phyloP scores from a whole-genome alignment of 768 basidiomycete species.

The Mycena chlorophos region DNA sequence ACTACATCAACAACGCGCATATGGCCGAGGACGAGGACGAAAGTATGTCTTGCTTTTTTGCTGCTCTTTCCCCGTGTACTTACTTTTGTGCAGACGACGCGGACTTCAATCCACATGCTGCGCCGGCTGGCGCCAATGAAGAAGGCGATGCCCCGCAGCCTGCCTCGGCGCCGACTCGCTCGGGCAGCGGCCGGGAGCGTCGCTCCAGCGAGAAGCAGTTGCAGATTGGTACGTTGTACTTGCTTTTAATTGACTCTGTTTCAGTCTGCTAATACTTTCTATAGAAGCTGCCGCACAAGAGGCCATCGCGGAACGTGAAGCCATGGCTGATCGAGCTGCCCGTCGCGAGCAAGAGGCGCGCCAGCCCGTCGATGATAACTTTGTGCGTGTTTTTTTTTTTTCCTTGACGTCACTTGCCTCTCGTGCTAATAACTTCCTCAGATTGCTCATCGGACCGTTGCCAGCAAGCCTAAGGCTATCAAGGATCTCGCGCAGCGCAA shows the following conservation, averaged over 20 bases:
- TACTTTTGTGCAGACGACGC: no score
- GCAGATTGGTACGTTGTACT: background rate
- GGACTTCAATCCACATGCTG: no score
- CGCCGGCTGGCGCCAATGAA: no score
- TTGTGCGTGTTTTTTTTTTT: background rate
- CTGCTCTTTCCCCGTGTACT: no score
- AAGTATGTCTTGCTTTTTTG: no score
- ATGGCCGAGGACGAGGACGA: no score
- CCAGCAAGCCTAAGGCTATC: background rate
- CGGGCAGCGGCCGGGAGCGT: background rate
- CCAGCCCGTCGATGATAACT: background rate
- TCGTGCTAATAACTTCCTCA: no score
- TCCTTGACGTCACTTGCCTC: no score
- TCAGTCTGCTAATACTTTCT: background rate
- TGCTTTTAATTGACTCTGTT: background rate
- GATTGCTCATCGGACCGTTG: background rate
- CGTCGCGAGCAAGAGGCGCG: background rate
- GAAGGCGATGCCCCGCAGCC: no score
- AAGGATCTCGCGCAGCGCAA: background rate
- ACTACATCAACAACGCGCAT: no score
- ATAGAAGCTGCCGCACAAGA: background rate
- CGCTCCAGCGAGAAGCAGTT: background rate
- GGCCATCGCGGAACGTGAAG: background rate
- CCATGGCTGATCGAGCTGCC: background rate
- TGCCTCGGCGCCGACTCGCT: no score